phyloP scores from a whole-genome alignment of 306 rosid genomes.

The Lathyrus tuberosus region DNA sequence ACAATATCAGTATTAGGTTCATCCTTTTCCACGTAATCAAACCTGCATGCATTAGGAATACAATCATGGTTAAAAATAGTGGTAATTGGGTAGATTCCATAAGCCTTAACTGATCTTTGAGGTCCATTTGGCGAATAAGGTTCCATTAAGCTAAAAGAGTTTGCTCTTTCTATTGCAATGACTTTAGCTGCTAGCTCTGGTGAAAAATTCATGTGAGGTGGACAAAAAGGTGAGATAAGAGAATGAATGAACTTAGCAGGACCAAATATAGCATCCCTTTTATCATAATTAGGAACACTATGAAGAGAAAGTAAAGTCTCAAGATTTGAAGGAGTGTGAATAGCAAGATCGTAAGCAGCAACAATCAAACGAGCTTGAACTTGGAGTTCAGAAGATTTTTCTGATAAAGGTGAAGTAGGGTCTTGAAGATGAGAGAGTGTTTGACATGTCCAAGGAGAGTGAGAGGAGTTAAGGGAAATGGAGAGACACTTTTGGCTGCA shows the following conservation, averaged over 20 bases:
- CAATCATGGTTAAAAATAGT: slow-evolving; percentile 68
- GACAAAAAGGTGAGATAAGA: slow-evolving; percentile 47
- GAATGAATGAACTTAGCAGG: slow-evolving; percentile 50
- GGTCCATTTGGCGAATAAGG: slow-evolving; percentile 52
- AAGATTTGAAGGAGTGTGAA: slow-evolving; percentile 37
- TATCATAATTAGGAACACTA: slow-evolving; percentile 42
- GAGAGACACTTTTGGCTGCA: slow-evolving; percentile 53
- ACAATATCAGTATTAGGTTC: slow-evolving; percentile 52
- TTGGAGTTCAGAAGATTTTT: slow-evolving; percentile 50
- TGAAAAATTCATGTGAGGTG: slow-evolving; percentile 31
- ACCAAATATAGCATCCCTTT: slow-evolving; percentile 2
- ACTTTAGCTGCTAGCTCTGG: slow-evolving; percentile 52
- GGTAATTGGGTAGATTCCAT: slow-evolving; percentile 58
- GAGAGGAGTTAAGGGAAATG: slow-evolving; percentile 41
- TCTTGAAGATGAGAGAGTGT: slow-evolving; percentile 39
- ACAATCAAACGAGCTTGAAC: slow-evolving; percentile 65
- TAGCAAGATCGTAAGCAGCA: slow-evolving; percentile 52
- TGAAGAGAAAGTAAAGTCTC: slow-evolving; percentile 55
- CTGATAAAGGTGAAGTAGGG: slow-evolving; percentile 26
- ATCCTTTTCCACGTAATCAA: slow-evolving; percentile 56
- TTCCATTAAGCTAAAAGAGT: slow-evolving; percentile 77
- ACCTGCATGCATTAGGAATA: slow-evolving; percentile 79
- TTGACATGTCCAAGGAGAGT: slow-evolving; percentile 51
- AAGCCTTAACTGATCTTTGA: slow-evolving; percentile 60
- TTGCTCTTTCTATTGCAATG: slow-evolving; percentile 63